Conservation (phyloP, 1,284 basidiomycete species). For the Ustilago tritici region DNA sequence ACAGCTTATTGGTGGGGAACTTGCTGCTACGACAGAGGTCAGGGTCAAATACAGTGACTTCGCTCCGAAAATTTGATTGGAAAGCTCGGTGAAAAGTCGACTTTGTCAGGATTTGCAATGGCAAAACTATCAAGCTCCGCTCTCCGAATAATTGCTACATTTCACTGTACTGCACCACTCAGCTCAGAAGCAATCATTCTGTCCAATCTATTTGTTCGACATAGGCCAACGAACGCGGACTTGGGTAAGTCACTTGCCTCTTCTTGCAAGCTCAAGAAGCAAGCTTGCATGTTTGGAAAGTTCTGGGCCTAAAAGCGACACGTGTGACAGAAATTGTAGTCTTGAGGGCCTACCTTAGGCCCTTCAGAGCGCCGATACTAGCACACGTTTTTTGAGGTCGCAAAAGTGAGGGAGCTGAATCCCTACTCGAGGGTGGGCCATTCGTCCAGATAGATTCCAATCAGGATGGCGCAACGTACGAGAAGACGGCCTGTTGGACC, state of each 20-base stretch:
- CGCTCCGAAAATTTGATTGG: constrained; percentile 8
- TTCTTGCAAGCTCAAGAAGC: background rate
- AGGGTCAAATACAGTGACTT: constrained; percentile 2
- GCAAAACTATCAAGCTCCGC: constrained; percentile 2
- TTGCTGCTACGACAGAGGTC: background rate
- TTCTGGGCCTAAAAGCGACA: background rate
- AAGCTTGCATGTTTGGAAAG: background rate
- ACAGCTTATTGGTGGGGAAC: background rate
- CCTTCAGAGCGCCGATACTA: too few relatives aligned
- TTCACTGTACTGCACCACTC: background rate
- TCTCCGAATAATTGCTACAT: background rate
- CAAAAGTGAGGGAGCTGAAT: background rate
- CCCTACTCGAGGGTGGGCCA: background rate
- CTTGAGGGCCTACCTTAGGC: background rate
- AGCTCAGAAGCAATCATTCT: background rate
- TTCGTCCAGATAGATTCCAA: background rate
- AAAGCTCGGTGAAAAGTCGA: constrained; percentile 7
- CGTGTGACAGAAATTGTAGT: background rate
- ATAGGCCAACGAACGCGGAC: background rate
- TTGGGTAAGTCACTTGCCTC: background rate
- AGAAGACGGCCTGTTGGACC: background rate
- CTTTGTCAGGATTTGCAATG: background rate
- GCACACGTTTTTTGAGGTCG: too few relatives aligned
- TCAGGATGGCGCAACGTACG: background rate
- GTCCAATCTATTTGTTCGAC: background rate